Evolutionary conservation across 257 asterid genomes (phyloP), one percentile per base, ranked within the genome.

Genomic region (Solanum infundibuliforme): DNA sequence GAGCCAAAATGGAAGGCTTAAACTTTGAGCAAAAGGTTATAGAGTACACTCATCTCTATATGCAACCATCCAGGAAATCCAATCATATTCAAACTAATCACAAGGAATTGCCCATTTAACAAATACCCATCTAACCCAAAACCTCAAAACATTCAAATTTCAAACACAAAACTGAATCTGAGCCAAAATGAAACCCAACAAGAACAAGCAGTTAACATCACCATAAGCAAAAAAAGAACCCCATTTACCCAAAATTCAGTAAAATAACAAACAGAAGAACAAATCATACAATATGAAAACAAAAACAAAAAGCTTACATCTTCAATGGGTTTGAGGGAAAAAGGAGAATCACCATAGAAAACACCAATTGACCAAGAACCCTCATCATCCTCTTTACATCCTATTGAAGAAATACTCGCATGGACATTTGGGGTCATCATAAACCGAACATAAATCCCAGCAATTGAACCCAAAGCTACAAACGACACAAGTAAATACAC

Each of bases 311-410:
- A 74, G 52, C 96, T 85, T 89, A 97, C 99, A 88, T 89, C 93
- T 92, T 97, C 99, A 86, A 97, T 93, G 83, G 99, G 99, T 87
- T 92, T 94, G 86, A 97, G 99, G 35, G 95, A 87, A 81, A 97
- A 96, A 21, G 99, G 99, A n/a, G 98, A 96, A 82, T 94, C 95
- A 16, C 99, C 99, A 86, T 92, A 93, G 91, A 90, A 94, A 90
- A 96, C 92, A 82, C 99, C 99, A 55, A 97, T 69, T n/a, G 98
- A 90, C 99, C 99, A 97, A 0, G 99, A 95, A 23, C 99, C 99
- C 89, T 96, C 99, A 87, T 90, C 92, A 91, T 97, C 99, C 39
- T 92, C 94, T 25, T 81, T 87, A 74, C 99, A 97, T 2, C 99
- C 99, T 32, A 88, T 36, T 35, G 87, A 68, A 81, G 92, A 90